Conservation (phyloP, 176 grass and related monocot genomes). For the Rhynchospora pubera region DNA sequence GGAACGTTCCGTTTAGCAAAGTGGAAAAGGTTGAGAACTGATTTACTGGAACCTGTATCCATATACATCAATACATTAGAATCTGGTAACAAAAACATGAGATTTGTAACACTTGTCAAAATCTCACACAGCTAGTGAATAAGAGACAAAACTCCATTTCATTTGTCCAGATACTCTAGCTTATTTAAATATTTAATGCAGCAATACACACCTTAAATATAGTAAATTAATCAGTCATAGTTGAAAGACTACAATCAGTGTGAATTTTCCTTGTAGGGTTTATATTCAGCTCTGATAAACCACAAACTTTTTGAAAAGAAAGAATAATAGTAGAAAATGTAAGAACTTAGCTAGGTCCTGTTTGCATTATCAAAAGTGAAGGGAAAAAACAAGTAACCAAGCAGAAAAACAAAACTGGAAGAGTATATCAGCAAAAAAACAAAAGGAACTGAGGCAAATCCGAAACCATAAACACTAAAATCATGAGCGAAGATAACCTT, state of each 20-base stretch:
- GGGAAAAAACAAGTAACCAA: not conserved
- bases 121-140: not conserved
- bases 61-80: not conserved
- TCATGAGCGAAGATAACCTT: not conserved
- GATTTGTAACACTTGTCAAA: not conserved
- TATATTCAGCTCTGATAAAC: not conserved
- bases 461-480: not conserved
- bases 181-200: not conserved
- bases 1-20: conserved; percentile 13
- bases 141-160: no score
- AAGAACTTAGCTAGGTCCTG: not conserved
- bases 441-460: not conserved
- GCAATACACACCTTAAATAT: not conserved
- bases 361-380: not conserved
- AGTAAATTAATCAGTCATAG: not conserved
- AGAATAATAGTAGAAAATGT: not conserved
- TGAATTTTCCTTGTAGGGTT: not conserved
- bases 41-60: conserved; percentile 12
- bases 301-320: not conserved
- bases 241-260: no score
- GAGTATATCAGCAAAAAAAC: not conserved
- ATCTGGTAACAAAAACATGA: not conserved
- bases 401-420: not conserved
- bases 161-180: not conserved
- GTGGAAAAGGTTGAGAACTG: not conserved